A percentile compares a stretch with the other conserved stretches of the same genome.
Conservation (phyloP, 352 stramenopile genomes). For the Globisporangium splendens region DNA sequence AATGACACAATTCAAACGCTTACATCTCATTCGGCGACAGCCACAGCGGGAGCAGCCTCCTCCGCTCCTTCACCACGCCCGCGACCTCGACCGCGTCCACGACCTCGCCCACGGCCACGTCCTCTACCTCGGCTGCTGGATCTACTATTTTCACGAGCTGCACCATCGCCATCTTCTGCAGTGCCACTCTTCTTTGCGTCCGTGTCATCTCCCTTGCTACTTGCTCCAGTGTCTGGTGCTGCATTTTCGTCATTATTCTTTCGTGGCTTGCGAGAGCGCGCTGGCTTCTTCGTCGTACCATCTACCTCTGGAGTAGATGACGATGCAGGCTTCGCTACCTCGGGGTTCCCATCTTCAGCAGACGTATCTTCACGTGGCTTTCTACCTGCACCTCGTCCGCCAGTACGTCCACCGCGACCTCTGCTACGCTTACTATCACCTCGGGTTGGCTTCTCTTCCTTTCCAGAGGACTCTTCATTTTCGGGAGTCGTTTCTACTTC, state of each 20-base stretch:
- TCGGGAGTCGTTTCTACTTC: not conserved
- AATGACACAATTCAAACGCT: not conserved
- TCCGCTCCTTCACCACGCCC: conserved; percentile 7
- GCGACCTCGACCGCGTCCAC: conserved; percentile 32
- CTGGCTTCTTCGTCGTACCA: conserved; percentile 5
- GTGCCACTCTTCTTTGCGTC: not conserved
- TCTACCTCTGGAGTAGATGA: not conserved
- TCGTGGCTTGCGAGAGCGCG: conserved; percentile 7
- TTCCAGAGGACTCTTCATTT: conserved; percentile 1
- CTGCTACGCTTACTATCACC: conserved; percentile 7
- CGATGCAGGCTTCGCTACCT: conserved; percentile 6
- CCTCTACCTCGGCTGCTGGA: conserved; percentile 29
- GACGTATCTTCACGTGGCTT: conserved; percentile 8
- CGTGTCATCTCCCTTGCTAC: conserved; percentile 1
- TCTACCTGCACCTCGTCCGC: conserved; percentile 14
- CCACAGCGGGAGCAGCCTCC: conserved; percentile 5
- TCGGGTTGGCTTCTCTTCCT: conserved; percentile 5
- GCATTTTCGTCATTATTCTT: not conserved
- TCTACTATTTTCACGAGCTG: conserved; percentile 1
- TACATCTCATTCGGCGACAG: conserved; percentile 7
- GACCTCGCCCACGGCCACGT: conserved; percentile 22
- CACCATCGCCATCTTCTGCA: not conserved
- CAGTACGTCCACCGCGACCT: conserved; percentile 19
- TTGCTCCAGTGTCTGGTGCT: conserved; percentile 2
- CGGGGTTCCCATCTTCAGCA: conserved; percentile 3